Evolutionary conservation across 192 early-diverging fungal species (phyloP), one percentile per base, ranked within the genome.

Genomic region (Coemansia sp.): DNA sequence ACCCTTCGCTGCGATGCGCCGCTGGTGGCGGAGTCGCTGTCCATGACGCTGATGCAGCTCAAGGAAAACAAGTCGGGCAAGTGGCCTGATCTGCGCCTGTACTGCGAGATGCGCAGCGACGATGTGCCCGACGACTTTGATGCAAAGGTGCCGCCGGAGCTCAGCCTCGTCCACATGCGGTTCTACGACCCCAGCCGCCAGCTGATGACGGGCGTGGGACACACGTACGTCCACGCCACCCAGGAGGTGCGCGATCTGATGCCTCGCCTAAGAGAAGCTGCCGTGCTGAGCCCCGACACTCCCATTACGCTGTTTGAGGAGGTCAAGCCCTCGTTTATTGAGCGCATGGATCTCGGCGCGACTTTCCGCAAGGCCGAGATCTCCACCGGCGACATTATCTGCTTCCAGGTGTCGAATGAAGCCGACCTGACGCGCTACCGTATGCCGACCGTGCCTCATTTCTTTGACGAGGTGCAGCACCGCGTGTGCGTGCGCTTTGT

Each of bases 301-400:
- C 68, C 79, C 0, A 48, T 98, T 21, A 73, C 77, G 51, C 44
- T 93, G 31, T 93, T 84, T 67, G 94, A 93, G 85, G 97, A 99
- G 80, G 89, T 99, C 66, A 97, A 97, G 84, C 94, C 97, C 0
- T 86, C 84, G 8, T 90, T 96, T 91, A 91, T 99, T 54, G 95
- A 98, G 46, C 66, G 69, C 31, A 88, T 93, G 81, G 89, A 93
- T 62, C 37, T 68, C 11, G 77, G 84, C 35, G 35, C 63, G 35
- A 91, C 91, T 2, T 96, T 95, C 76, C 51, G 56, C 3, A 57
- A 77, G 34, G 89, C 92, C 14, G 97, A 99, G 73, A 88, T 99
- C 53, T 90, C 93, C 73, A 91, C 91, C 62, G 97, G 97, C 35
- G 97, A 99, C 72, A 98, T 99, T 62, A 87, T 99, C 62, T 90